These are phyloP conservation scores for Ophidiomyces ophidiicola DNA, from an alignment of 2,329 filamentous ascomycete species.

Conservation along the genomic window DNA sequence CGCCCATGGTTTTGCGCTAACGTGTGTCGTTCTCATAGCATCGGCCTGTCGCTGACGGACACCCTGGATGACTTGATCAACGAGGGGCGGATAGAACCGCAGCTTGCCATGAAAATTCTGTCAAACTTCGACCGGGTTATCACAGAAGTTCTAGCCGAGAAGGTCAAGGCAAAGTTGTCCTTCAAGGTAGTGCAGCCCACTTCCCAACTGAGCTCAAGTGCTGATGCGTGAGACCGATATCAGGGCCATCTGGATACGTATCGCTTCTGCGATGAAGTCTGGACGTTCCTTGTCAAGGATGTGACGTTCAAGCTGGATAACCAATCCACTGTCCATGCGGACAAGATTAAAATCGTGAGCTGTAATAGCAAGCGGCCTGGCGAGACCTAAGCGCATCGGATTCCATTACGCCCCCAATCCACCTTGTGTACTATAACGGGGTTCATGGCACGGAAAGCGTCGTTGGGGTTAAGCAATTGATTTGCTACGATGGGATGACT, in stretches of 20 bases:
- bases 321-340: slow-evolving; percentile 59
- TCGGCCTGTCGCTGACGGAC: slow-evolving; percentile 86
- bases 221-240: slow-evolving; percentile 5
- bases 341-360: slow-evolving; percentile 96
- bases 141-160: slow-evolving; percentile 79
- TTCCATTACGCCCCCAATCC: no score
- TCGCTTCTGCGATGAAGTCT: slow-evolving; percentile 98
- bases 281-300: slow-evolving; percentile 98
- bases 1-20: slow-evolving; percentile 14
- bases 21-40: slow-evolving; percentile 42
- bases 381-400: slow-evolving; percentile 37
- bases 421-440: no score
- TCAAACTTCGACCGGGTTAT: slow-evolving; percentile 90
- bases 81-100: slow-evolving; percentile 87
- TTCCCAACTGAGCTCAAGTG: background rate
- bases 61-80: slow-evolving; percentile 95
- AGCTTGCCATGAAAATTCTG: slow-evolving; percentile 96
- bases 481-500: background rate
- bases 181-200: slow-evolving; percentile 63
- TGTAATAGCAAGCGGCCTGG: slow-evolving; percentile 80
- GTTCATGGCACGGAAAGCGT: background rate
- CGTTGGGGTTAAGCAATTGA: background rate
- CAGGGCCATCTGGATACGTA: slow-evolving; percentile 96
- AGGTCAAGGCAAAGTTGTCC: slow-evolving; percentile 76
- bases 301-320: slow-evolving; percentile 98